Evolutionary conservation across 2,329 filamentous ascomycete species (phyloP).

Genomic region (Plectosphaerella cucumerina): DNA sequence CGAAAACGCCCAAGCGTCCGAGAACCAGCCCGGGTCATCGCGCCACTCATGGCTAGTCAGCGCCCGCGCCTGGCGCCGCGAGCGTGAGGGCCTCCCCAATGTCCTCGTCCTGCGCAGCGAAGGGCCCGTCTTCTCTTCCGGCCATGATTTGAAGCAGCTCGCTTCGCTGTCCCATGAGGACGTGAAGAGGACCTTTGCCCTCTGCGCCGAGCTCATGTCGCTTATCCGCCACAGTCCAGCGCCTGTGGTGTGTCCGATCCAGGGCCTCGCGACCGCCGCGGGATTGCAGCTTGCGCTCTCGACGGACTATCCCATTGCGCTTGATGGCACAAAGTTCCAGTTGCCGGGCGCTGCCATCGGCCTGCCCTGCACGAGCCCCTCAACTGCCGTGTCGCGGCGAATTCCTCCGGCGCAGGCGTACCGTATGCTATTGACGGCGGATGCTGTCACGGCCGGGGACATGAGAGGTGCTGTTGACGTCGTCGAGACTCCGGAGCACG

Average conservation of each 20-base stretch:
- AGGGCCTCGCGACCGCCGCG: slow-evolving; percentile 25
- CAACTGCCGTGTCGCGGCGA: slow-evolving; percentile 19
- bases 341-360: slow-evolving; percentile 24
- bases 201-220: slow-evolving; percentile 25
- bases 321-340: slow-evolving; percentile 15
- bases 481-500: slow-evolving; percentile 10
- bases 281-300: slow-evolving; percentile 27
- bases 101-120: slow-evolving; percentile 25
- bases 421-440: slow-evolving; percentile 23
- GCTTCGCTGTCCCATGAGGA: slow-evolving; percentile 5
- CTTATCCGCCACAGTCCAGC: slow-evolving; percentile 25
- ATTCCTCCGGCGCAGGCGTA: slow-evolving; percentile 19
- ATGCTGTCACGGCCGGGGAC: slow-evolving; percentile 18
- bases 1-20: slow-evolving; percentile 2
- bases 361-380: slow-evolving; percentile 25
- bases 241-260: slow-evolving; percentile 22
- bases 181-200: slow-evolving; percentile 17
- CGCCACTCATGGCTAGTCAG: slow-evolving; percentile 23
- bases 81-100: slow-evolving; percentile 18
- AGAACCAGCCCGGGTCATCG: neutral
- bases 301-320: slow-evolving; percentile 22
- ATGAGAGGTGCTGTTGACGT: slow-evolving; percentile 21
- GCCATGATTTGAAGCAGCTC: slow-evolving; percentile 25
- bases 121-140: slow-evolving; percentile 24
- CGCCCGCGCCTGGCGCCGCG: slow-evolving; percentile 15